A percentile compares a stretch with the other conserved stretches of the same genome.
Conservation (phyloP, 495 filamentous ascomycete species). For the Darksidea phi region DNA sequence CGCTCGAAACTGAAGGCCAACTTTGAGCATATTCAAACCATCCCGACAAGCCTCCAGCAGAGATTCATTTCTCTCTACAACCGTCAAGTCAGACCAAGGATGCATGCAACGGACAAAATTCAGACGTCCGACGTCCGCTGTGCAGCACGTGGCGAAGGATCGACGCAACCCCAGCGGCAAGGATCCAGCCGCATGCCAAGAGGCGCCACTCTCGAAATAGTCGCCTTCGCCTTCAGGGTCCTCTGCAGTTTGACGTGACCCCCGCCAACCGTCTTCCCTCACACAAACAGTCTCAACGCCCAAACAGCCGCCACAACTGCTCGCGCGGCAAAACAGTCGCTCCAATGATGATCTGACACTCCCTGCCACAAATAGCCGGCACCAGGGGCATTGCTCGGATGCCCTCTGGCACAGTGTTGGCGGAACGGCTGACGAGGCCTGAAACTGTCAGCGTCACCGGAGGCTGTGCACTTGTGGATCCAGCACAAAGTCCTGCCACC, state of each 20-base stretch:
- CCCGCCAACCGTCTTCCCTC: not conserved
- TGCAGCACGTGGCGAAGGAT: too few relatives aligned
- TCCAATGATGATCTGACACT: not conserved
- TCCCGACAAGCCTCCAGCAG: too few relatives aligned
- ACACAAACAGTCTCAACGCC: not conserved
- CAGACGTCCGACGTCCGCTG: too few relatives aligned
- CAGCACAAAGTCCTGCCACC: slow-evolving; percentile 10
- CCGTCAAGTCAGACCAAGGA: too few relatives aligned
- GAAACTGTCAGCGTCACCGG: slow-evolving; percentile 7
- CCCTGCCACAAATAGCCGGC: slow-evolving; percentile 10
- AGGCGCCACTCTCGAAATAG: not conserved
- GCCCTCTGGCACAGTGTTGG: not conserved
- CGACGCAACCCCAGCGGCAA: not conserved
- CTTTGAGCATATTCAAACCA: too few relatives aligned
- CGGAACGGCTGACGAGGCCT: slow-evolving; percentile 20
- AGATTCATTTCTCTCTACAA: too few relatives aligned
- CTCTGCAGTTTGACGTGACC: not conserved
- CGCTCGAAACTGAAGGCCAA: not conserved
- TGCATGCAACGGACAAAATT: too few relatives aligned
- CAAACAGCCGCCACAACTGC: not conserved
- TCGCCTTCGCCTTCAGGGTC: not conserved
- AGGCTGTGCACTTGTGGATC: not conserved
- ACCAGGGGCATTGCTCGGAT: not conserved
- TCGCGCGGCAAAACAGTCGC: not conserved
- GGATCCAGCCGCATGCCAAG: not conserved